These are phyloP conservation scores for Ophiostoma perfectum DNA, from an alignment of 2,329 filamentous ascomycete genomes.

Conservation along the genomic window DNA sequence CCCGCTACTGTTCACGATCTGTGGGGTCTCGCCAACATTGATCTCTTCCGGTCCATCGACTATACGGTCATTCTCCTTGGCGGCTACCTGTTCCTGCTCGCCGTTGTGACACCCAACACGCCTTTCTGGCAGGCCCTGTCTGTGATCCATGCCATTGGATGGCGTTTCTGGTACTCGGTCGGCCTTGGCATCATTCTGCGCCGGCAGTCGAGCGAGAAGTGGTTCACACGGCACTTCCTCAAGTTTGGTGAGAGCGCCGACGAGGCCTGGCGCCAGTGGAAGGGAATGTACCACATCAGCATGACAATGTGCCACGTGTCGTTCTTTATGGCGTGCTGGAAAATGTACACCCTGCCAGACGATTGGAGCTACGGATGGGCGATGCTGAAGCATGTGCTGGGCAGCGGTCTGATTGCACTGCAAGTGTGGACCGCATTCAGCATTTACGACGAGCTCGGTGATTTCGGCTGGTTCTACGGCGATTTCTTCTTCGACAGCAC, in stretches of 20 bases:
- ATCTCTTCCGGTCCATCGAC: slow-evolving; percentile 83
- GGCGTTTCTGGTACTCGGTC: slow-evolving; percentile 87
- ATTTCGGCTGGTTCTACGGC: slow-evolving; percentile 98
- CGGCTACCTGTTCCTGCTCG: slow-evolving; percentile 67
- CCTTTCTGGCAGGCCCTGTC: slow-evolving; percentile 71
- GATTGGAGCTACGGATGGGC: slow-evolving; percentile 86
- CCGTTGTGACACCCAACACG: slow-evolving; percentile 72
- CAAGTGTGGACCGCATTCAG: slow-evolving; percentile 91
- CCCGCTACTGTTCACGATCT: slow-evolving; percentile 72
- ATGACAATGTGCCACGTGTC: slow-evolving; percentile 85
- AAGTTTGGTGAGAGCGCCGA: slow-evolving; percentile 88
- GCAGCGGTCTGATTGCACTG: slow-evolving; percentile 70
- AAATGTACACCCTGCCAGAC: slow-evolving; percentile 82
- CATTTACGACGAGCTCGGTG: slow-evolving; percentile 90
- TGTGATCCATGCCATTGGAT: slow-evolving; percentile 69
- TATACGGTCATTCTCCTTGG: slow-evolving; percentile 71
- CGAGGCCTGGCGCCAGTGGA: slow-evolving; percentile 98
- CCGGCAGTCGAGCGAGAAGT: slow-evolving; percentile 80
- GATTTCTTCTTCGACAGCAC: slow-evolving; percentile 96
- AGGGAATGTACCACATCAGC: slow-evolving; percentile 88
- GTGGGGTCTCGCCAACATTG: slow-evolving; percentile 75
- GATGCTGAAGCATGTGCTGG: slow-evolving; percentile 80
- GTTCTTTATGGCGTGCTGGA: slow-evolving; percentile 89
- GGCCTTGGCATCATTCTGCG: slow-evolving; percentile 82
- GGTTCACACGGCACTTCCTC: slow-evolving; percentile 95